Evolutionary conservation across 2,329 filamentous ascomycete species (phyloP), one percentile per base, ranked within the genome.

Genomic region (Monilinia fructicola): DNA sequence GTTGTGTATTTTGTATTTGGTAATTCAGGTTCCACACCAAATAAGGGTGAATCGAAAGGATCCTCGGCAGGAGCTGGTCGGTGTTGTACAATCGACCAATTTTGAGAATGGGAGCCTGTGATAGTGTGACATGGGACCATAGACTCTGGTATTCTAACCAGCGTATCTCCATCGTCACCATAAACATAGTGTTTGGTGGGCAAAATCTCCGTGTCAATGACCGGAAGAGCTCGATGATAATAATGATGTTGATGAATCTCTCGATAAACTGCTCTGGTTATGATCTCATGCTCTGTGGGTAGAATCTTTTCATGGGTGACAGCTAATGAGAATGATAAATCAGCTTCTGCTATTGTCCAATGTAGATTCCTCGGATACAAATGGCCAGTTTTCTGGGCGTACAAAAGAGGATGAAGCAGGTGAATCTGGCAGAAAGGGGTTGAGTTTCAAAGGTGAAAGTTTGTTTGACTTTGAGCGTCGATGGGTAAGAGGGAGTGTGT

Each of bases 221-320:
- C 78, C 3, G 84, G 84, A n/a, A 83, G 79, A 35, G 83, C 77
- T 35, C 81, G 80, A 67, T 85, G 82, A 69, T 80, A 81, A 46
- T 83, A 74, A 68, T 85, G 80, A 72, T 85, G 79, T 44, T 80
- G 81, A 74, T 86, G 84, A 44, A 84, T 83, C 67, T 85, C 83
- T 48, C 82, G 81, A 9, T 79, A 81, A 61, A 85, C 81, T 28
- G 72, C 70, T 70, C 84, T 79, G 69, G 83, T 76, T 21, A 78
- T 72, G 54, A 84, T 77, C 59, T 84, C 77, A 67, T 82, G 82
- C 14, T 78, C 72, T 18, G 78, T 73, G 4, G 79, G 77, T 21
- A 77, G 76, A 50, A 85, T 74, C 0, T 78, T 76, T 69, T 86
- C 82, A 67, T 85, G 82, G 1, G 78, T 80, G 23, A 85, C 82